Evolutionary conservation across 108 stramenopile species (phyloP).

Genomic region (Parietichytrium sp.): DNA sequence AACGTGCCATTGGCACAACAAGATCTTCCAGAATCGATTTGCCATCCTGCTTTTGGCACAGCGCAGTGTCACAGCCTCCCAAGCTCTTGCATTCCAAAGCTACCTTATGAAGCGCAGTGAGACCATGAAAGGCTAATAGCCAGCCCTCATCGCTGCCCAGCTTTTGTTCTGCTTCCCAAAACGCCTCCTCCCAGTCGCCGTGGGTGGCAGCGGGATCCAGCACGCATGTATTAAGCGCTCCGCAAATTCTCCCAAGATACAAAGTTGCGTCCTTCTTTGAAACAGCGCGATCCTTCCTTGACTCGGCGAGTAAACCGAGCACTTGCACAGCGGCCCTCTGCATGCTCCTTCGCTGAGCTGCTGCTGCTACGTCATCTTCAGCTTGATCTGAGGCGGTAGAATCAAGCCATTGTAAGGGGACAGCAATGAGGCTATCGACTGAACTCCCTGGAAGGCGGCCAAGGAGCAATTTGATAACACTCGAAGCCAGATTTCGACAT

Average conservation of each 20-base stretch:
- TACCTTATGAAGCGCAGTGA: not conserved
- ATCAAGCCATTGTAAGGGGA: no score
- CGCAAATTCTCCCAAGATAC: no score
- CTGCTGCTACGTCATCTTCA: not conserved
- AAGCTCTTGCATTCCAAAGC: no score
- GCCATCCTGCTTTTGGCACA: not conserved
- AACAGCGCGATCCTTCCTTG: no score
- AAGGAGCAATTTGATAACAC: not conserved
- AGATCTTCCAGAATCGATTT: not conserved
- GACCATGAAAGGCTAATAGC: not conserved
- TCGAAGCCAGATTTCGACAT: not conserved
- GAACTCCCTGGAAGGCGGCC: not conserved
- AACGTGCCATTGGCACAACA: not conserved
- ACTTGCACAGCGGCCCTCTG: not conserved
- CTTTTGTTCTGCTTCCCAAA: not conserved
- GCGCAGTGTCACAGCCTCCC: not conserved
- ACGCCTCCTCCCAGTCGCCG: conserved; percentile 27
- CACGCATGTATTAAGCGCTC: no score
- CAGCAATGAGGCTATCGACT: not conserved
- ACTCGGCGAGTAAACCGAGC: not conserved
- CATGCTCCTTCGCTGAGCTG: not conserved
- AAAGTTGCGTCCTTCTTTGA: no score
- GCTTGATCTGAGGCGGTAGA: no score
- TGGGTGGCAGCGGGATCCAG: not conserved
- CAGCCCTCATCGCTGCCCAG: not conserved